Evolutionary conservation across 768 basidiomycete species (phyloP).

Genomic region (Cystobasidium ongulense): DNA sequence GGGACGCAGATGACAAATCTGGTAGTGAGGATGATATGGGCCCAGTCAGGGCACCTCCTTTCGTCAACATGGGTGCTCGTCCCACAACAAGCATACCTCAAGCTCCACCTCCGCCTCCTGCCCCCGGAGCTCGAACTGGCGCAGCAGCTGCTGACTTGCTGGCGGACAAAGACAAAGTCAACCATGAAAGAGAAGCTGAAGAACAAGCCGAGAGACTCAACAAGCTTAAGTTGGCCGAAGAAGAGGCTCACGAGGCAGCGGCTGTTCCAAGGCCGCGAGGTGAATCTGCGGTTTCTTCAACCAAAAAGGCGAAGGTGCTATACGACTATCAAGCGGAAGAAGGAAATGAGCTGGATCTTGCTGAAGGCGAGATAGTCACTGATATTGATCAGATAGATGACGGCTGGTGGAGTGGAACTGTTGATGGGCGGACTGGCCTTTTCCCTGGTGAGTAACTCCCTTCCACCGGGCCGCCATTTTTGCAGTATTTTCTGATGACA

Average conservation of each 20-base stretch:
- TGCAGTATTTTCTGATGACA: neutral
- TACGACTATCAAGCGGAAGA: slow-evolving; percentile 77
- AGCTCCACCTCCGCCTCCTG: slow-evolving; percentile 40
- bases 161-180: slow-evolving; percentile 35
- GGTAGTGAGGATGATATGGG: neutral
- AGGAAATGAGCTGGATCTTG: slow-evolving; percentile 73
- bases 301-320: slow-evolving; percentile 63
- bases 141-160: slow-evolving; percentile 40
- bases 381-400: slow-evolving; percentile 76
- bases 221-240: slow-evolving; percentile 28
- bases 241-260: slow-evolving; percentile 25
- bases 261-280: slow-evolving; percentile 34
- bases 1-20: neutral
- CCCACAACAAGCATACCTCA: slow-evolving; percentile 42
- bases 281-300: slow-evolving; percentile 43
- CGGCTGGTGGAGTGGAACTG: slow-evolving; percentile 82
- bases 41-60: neutral
- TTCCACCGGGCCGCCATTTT: neutral
- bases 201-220: slow-evolving; percentile 17
- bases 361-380: slow-evolving; percentile 72
- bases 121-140: slow-evolving; percentile 36
- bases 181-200: neutral
- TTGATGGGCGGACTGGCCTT: slow-evolving; percentile 65
- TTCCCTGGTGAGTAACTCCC: slow-evolving; percentile 63
- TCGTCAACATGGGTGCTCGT: slow-evolving; percentile 1